These are phyloP conservation scores for Candida frijolesensis DNA, from an alignment of 1,139 yeast genomes.

Conservation along the genomic window DNA sequence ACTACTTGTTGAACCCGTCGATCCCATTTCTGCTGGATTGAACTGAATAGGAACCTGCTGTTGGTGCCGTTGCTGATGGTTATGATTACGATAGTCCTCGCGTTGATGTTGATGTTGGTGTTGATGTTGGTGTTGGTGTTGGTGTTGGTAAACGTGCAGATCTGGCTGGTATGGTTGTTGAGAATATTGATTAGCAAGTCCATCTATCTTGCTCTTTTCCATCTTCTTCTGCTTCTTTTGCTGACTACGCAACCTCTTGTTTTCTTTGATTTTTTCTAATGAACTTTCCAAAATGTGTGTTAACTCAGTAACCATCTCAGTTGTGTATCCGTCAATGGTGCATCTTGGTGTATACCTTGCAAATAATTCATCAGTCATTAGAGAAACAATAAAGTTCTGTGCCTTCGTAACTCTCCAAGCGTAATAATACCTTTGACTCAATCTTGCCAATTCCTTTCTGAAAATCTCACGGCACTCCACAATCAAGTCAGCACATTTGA, in stretches of 20 bases:
- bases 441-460: slow-evolving; percentile 19
- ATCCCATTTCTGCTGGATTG: not conserved
- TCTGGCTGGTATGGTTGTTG: not conserved
- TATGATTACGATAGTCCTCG: not conserved
- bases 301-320: slow-evolving; percentile 25
- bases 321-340: slow-evolving; percentile 14
- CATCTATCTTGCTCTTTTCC: not conserved
- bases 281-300: slow-evolving; percentile 20
- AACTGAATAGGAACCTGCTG: not conserved
- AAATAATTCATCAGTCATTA: slow-evolving; percentile 26
- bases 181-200: not conserved
- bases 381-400: slow-evolving; percentile 26
- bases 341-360: slow-evolving; percentile 16
- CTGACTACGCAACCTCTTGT: slow-evolving; percentile 1
- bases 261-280: slow-evolving; percentile 16
- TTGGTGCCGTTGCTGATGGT: not conserved
- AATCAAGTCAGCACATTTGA: slow-evolving; percentile 17
- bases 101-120: not conserved
- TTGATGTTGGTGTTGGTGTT: not conserved
- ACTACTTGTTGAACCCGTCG: slow-evolving; percentile 11
- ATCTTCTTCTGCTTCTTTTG: slow-evolving; percentile 1
- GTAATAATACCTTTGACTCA: slow-evolving; percentile 37
- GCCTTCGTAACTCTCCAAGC: slow-evolving; percentile 41
- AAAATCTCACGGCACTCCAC: slow-evolving; percentile 23
- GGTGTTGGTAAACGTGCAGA: not conserved